Percentiles rank a stretch among this genome's conserved stretches.
phyloP scores from a whole-genome alignment of 768 basidiomycete genomes.

The Termitomyces sp. region DNA sequence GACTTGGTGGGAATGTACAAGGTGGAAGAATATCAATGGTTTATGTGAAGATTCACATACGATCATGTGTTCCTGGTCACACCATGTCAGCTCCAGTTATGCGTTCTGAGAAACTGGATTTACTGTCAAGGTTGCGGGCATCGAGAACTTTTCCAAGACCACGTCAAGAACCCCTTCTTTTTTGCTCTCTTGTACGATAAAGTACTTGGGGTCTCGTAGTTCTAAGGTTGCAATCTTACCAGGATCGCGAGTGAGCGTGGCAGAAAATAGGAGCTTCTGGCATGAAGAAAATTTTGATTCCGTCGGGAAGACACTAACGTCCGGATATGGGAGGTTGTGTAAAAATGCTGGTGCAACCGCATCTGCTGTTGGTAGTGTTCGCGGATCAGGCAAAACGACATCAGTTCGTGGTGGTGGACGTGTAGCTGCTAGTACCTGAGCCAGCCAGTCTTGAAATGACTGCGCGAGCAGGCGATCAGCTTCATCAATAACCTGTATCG shows the following conservation, averaged over 20 bases:
- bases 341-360: conserved; percentile 60
- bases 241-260: conserved; percentile 91
- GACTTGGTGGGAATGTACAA: conserved; percentile 59
- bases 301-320: conserved; percentile 43
- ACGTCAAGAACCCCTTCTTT: conserved; percentile 41
- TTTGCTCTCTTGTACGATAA: conserved; percentile 65
- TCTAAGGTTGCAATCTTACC: conserved; percentile 84
- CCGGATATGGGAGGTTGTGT: conserved; percentile 32
- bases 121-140: conserved; percentile 76
- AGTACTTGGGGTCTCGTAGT: conserved; percentile 78
- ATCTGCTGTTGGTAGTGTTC: conserved; percentile 30
- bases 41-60: conserved; percentile 76
- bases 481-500: conserved; percentile 85
- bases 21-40: conserved; percentile 84
- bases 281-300: conserved; percentile 64
- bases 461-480: conserved; percentile 94
- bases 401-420: conserved; percentile 22
- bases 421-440: conserved; percentile 75
- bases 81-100: background rate
- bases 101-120: conserved; percentile 13
- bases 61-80: conserved; percentile 78
- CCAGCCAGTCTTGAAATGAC: conserved; percentile 95
- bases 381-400: background rate
- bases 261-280: conserved; percentile 94
- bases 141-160: conserved; percentile 71